phyloP scores from a whole-genome alignment of 1,284 basidiomycete genomes.

The Rhodotorula sp. region DNA sequence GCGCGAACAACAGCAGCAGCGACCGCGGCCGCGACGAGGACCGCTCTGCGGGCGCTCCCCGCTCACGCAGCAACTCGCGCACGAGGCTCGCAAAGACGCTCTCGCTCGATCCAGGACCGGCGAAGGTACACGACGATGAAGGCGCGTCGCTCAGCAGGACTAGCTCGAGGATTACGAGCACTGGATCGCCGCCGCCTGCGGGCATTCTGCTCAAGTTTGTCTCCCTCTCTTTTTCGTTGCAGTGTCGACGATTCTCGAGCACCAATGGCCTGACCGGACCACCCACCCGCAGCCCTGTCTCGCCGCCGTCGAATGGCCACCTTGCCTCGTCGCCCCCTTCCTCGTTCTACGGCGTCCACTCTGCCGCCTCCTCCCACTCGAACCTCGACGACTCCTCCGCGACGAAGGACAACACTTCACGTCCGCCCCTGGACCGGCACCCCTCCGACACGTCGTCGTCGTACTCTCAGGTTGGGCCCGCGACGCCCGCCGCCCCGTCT shows the following conservation, averaged over 20 bases:
- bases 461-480: neutral
- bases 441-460: neutral
- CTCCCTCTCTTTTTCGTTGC: too few relatives aligned
- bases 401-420: neutral
- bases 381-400: neutral
- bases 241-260: too few relatives aligned
- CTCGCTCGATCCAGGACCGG: neutral
- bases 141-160: slow-evolving; percentile 9
- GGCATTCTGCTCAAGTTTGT: slow-evolving; percentile 39
- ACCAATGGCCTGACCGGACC: neutral
- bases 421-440: neutral
- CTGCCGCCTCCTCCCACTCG: neutral
- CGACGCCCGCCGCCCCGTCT: neutral
- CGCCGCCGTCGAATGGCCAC: neutral
- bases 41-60: neutral
- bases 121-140: neutral
- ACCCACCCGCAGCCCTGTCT: neutral
- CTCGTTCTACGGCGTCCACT: neutral
- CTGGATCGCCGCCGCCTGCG: neutral
- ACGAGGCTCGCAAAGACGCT: neutral
- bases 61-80: slow-evolving; percentile 5
- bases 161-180: slow-evolving; percentile 1
- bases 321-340: neutral
- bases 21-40: neutral
- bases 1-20: neutral